Conservation (phyloP, 2,329 filamentous ascomycete species). For the Podosphaera xanthii region DNA sequence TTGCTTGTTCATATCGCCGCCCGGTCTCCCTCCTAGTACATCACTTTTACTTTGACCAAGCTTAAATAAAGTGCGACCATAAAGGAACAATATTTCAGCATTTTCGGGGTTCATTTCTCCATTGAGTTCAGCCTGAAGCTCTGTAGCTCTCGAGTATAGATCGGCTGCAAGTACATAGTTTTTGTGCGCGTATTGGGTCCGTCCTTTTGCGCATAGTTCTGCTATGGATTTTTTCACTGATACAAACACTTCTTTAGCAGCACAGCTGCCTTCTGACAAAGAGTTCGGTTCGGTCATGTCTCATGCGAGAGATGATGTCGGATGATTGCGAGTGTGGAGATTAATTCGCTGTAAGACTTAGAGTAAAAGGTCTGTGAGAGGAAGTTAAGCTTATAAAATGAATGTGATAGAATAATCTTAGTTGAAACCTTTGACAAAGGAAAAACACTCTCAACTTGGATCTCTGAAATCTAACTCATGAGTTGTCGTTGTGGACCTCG, state of each 20-base stretch:
- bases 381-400: no score
- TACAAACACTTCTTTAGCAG: slow-evolving; percentile 13
- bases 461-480: no score
- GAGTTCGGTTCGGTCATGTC: slow-evolving; percentile 14
- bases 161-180: slow-evolving; percentile 73
- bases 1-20: slow-evolving; percentile 25
- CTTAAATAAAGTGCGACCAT: slow-evolving; percentile 82
- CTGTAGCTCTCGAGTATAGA: slow-evolving; percentile 67
- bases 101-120: slow-evolving; percentile 82
- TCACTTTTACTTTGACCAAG: slow-evolving; percentile 88
- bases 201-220: slow-evolving; percentile 56
- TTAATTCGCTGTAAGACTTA: no score
- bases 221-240: slow-evolving; percentile 39
- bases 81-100: slow-evolving; percentile 81
- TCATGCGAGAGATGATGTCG: background rate
- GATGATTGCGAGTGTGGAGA: no score
- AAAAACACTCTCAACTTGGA: no score
- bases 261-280: slow-evolving; percentile 2
- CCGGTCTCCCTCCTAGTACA: slow-evolving; percentile 64
- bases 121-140: slow-evolving; percentile 75
- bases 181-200: slow-evolving; percentile 70
- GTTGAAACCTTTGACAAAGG: no score
- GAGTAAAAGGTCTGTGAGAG: no score
- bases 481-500: no score
- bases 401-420: no score